These are phyloP conservation scores for Yamadazyma phyllophila DNA, from an alignment of 805 yeast species.

Conservation along the genomic window DNA sequence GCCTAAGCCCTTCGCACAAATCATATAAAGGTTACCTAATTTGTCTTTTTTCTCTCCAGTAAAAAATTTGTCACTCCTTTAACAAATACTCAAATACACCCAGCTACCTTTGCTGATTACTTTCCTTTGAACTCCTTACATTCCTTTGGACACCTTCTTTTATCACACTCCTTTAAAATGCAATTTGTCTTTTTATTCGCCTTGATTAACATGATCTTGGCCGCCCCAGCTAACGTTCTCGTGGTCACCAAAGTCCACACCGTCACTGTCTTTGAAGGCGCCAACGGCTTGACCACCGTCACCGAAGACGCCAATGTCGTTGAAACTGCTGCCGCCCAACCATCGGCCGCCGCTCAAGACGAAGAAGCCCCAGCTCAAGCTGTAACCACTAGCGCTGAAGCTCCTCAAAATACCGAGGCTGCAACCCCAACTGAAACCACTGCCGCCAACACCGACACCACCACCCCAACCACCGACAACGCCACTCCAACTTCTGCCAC, in stretches of 20 bases:
- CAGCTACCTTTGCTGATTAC: not conserved
- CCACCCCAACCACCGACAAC: slow-evolving; percentile 8
- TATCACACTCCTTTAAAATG: slow-evolving; percentile 8
- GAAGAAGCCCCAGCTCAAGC: slow-evolving; percentile 4
- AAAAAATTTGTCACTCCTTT: slow-evolving; percentile 7
- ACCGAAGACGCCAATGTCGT: not conserved
- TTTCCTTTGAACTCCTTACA: slow-evolving; percentile 5
- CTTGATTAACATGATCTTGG: slow-evolving; percentile 18
- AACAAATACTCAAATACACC: not conserved
- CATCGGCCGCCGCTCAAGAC: slow-evolving; percentile 3
- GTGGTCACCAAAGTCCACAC: slow-evolving; percentile 22
- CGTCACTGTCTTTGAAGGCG: slow-evolving; percentile 18
- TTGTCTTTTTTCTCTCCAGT: not conserved
- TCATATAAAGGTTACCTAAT: not conserved
- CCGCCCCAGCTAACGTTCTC: slow-evolving; percentile 27
- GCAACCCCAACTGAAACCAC: slow-evolving; percentile 5
- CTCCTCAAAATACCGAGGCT: slow-evolving; percentile 7
- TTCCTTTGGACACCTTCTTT: slow-evolving; percentile 1
- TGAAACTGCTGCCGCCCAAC: slow-evolving; percentile 3
- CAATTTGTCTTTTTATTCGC: slow-evolving; percentile 15
- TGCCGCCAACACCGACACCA: slow-evolving; percentile 8
- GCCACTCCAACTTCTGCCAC: slow-evolving; percentile 10
- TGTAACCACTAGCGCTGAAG: not conserved
- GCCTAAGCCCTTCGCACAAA: not conserved
- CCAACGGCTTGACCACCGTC: slow-evolving; percentile 6